A percentile compares a stretch with the other conserved stretches of the same genome.
These are phyloP conservation scores for Hawksworthiomyces lignivorus DNA, from an alignment of 2,329 filamentous ascomycete genomes.

Conservation along the genomic window DNA sequence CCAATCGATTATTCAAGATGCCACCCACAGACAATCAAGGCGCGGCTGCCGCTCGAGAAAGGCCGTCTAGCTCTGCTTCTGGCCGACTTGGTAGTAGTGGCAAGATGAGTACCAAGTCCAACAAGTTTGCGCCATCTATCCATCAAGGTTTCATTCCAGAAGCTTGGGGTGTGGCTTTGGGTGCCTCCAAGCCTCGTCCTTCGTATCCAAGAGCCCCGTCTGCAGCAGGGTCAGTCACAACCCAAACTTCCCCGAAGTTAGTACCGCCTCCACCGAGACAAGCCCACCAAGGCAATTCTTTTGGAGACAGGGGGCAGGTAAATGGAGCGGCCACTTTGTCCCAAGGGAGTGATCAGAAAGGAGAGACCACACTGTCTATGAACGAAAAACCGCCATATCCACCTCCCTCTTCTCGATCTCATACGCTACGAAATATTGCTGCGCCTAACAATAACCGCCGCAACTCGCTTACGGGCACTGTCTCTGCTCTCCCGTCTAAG, in stretches of 20 bases:
- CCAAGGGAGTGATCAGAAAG: background rate
- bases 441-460: constrained; percentile 13
- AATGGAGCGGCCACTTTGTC: no score
- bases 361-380: background rate
- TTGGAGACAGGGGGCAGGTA: background rate
- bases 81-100: background rate
- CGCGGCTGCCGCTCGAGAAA: constrained; percentile 4
- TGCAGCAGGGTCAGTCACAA: background rate
- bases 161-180: constrained; percentile 1
- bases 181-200: background rate
- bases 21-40: constrained; percentile 20
- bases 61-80: constrained; percentile 4
- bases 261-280: background rate
- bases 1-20: constrained; percentile 30
- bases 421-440: constrained; percentile 19
- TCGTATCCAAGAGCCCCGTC: background rate
- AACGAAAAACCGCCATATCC: constrained; percentile 16
- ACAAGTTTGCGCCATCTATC: background rate
- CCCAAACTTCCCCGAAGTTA: background rate
- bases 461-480: constrained; percentile 11
- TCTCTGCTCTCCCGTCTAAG: constrained; percentile 6
- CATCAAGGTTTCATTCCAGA: constrained; percentile 3
- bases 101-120: background rate
- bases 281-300: background rate
- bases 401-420: constrained; percentile 24